Percentiles rank a stretch among this genome's conserved stretches.
Conservation (phyloP, 208 protist genomes). For the Trypanosoma scelopori region DNA sequence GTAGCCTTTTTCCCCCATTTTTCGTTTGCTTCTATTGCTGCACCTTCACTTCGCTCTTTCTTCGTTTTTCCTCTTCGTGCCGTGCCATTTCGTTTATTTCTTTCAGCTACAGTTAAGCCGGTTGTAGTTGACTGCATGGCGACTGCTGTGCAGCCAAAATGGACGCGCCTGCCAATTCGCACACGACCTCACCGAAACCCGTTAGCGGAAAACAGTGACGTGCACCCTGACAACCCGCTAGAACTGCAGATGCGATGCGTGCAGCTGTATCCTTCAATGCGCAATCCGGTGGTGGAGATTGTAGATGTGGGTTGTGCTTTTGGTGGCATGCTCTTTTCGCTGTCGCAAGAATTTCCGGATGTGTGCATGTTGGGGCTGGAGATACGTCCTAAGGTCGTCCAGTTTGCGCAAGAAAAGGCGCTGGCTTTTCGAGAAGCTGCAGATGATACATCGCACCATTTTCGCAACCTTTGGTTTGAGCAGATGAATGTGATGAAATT, state of each 20-base stretch:
- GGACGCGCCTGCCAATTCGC: constrained; percentile 87
- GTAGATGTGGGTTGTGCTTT: constrained; percentile 98
- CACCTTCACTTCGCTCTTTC: not conserved
- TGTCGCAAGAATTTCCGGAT: constrained; percentile 92
- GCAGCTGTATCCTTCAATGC: constrained; percentile 40
- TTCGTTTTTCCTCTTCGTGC: constrained; percentile 1
- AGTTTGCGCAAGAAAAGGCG: constrained; percentile 90
- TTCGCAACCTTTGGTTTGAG: constrained; percentile 95
- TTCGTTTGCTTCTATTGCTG: not conserved
- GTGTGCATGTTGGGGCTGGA: constrained; percentile 95
- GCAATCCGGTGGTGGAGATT: constrained; percentile 69
- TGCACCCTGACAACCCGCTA: constrained; percentile 74
- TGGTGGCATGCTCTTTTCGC: constrained; percentile 93
- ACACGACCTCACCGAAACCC: constrained; percentile 93
- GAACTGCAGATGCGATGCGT: constrained; percentile 48
- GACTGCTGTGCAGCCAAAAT: constrained; percentile 48
- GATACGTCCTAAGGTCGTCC: constrained; percentile 94
- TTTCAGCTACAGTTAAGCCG: not conserved
- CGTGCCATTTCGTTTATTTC: not conserved
- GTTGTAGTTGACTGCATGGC: constrained; percentile 11
- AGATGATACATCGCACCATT: constrained; percentile 50
- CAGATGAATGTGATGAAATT: constrained; percentile 98
- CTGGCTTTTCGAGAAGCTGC: constrained; percentile 38
- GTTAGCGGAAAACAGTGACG: constrained; percentile 89
- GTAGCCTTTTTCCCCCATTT: too few relatives aligned